phyloP scores from a whole-genome alignment of 768 basidiomycete genomes.

The Suillus variegatus region DNA sequence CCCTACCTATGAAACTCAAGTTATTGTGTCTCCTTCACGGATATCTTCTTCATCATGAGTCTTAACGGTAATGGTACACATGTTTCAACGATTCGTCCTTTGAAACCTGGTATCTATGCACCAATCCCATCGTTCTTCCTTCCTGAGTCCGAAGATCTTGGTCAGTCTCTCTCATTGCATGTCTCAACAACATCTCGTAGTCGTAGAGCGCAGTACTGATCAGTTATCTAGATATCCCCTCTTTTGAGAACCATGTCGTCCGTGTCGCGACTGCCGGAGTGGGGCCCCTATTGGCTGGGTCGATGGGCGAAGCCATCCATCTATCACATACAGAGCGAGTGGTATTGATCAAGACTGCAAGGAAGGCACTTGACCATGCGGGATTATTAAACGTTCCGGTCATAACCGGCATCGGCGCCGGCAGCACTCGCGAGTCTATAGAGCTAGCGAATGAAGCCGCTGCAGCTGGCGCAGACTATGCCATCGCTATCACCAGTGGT shows the following conservation, averaged over 20 bases:
- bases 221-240: constrained; percentile 49
- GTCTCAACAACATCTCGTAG: constrained; percentile 16
- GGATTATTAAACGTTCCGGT: constrained; percentile 62
- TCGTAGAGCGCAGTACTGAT: constrained; percentile 10
- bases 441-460: constrained; percentile 76
- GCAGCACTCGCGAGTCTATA: constrained; percentile 83
- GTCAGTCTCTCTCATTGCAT: constrained; percentile 44
- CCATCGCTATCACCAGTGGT: constrained; percentile 83
- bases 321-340: constrained; percentile 67
- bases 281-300: constrained; percentile 71
- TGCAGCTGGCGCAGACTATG: constrained; percentile 81
- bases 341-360: constrained; percentile 62
- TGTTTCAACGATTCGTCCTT: constrained; percentile 44
- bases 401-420: constrained; percentile 81
- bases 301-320: constrained; percentile 87
- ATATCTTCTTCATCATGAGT: constrained; percentile 36
- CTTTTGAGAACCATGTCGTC: constrained; percentile 69
- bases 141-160: constrained; percentile 75
- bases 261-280: constrained; percentile 68
- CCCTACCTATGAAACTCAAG: neutral
- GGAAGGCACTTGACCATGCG: constrained; percentile 69
- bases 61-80: constrained; percentile 22
- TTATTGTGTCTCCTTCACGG: constrained; percentile 5
- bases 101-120: constrained; percentile 78
- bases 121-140: constrained; percentile 89